Evolutionary conservation across 495 filamentous ascomycete genomes (phyloP).

Genomic region (Penicillium chermesinum): DNA sequence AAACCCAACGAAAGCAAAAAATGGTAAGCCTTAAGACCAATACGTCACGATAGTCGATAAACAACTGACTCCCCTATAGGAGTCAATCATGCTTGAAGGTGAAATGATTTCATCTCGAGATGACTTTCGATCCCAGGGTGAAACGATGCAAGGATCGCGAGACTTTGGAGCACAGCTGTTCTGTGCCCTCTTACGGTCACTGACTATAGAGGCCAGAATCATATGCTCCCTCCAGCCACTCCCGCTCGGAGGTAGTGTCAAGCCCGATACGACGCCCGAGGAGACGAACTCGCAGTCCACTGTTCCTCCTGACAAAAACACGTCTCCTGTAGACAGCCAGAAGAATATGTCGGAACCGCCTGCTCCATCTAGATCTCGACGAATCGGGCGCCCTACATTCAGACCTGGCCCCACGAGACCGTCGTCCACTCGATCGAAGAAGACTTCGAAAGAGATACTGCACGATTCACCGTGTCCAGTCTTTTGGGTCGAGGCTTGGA

Average conservation of each 20-base stretch:
- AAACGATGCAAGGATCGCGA: conserved; percentile 65
- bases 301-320: conserved; percentile 37
- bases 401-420: conserved; percentile 13
- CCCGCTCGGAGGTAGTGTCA: conserved; percentile 60
- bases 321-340: conserved; percentile 26
- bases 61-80: conserved; percentile 17
- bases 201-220: conserved; percentile 75
- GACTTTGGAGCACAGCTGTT: conserved; percentile 89
- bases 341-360: conserved; percentile 9
- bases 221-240: conserved; percentile 90
- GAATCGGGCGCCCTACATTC: conserved; percentile 44
- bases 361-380: conserved; percentile 20
- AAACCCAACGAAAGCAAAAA: conserved; percentile 54
- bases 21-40: conserved; percentile 19
- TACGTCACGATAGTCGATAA: neutral
- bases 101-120: conserved; percentile 49
- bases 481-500: conserved; percentile 92
- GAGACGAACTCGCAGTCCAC: conserved; percentile 34
- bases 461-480: conserved; percentile 64
- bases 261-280: conserved; percentile 38
- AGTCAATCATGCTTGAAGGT: conserved; percentile 34
- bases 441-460: conserved; percentile 4
- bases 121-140: conserved; percentile 68
- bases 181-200: conserved; percentile 74
- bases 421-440: neutral